These are phyloP conservation scores for Saussurea involucrata DNA, from an alignment of 129 eudicot genomes.

Conservation along the genomic window DNA sequence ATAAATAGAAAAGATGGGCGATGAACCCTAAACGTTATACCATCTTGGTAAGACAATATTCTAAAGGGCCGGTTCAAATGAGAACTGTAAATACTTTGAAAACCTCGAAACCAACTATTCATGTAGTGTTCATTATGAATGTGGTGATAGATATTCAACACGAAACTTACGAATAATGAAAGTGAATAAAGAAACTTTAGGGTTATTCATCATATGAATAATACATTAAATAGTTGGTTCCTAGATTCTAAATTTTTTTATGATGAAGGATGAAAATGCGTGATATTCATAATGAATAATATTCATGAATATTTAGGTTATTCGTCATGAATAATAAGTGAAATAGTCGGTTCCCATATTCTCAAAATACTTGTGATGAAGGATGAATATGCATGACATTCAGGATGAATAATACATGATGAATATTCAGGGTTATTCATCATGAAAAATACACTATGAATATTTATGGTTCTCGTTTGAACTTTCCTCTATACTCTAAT, in stretches of 20 bases:
- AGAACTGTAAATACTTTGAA: not conserved
- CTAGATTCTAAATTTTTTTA: too few relatives aligned
- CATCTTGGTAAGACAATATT: not conserved
- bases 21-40: not conserved
- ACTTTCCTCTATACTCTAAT: not conserved
- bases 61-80: not conserved
- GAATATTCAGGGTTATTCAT: not conserved
- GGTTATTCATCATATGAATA: not conserved
- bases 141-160: not conserved
- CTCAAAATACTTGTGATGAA: not conserved
- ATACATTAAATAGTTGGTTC: too few relatives aligned
- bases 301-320: not conserved
- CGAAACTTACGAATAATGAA: not conserved
- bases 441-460: not conserved
- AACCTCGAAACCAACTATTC: not conserved
- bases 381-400: not conserved
- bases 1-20: not conserved
- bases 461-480: not conserved
- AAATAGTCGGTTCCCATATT: not conserved
- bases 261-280: not conserved
- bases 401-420: too few relatives aligned
- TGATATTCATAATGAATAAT: too few relatives aligned
- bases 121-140: not conserved
- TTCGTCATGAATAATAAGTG: not conserved
- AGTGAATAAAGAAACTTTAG: not conserved